Conservation (phyloP, 345 rosid species). For the Ricinus communis region DNA sequence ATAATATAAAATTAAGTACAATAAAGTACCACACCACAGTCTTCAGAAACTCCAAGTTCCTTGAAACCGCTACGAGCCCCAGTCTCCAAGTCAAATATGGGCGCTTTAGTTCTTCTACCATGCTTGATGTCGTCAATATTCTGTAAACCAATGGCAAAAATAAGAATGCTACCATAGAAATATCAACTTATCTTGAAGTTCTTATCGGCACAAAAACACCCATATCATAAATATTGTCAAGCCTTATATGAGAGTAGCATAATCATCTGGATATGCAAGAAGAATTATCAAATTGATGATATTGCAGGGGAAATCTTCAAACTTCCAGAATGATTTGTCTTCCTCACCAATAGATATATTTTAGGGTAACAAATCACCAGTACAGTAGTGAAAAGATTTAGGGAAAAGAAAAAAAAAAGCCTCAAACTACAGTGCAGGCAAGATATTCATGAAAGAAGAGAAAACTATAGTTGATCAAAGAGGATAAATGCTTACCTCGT, state of each 20-base stretch:
- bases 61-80: slow-evolving; percentile 85
- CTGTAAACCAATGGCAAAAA: slow-evolving; percentile 45
- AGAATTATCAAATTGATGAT: neutral
- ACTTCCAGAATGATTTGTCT: neutral
- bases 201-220: neutral
- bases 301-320: neutral
- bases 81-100: slow-evolving; percentile 83
- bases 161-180: neutral
- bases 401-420: neutral
- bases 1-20: slow-evolving; percentile 10
- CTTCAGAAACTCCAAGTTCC: slow-evolving; percentile 93
- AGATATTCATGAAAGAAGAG: neutral
- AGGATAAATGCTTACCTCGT: neutral
- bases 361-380: neutral
- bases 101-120: slow-evolving; percentile 74
- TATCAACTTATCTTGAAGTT: neutral
- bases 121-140: slow-evolving; percentile 69
- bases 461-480: neutral
- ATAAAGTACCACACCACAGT: slow-evolving; percentile 86
- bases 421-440: neutral
- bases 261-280: neutral
- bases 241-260: neutral
- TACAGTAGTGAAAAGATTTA: neutral
- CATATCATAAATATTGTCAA: neutral
- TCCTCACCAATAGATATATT: neutral